Evolutionary conservation across 2,329 filamentous ascomycete genomes (phyloP), one percentile per base, ranked within the genome.

Genomic region (Purpureocillium takamizusanense): DNA sequence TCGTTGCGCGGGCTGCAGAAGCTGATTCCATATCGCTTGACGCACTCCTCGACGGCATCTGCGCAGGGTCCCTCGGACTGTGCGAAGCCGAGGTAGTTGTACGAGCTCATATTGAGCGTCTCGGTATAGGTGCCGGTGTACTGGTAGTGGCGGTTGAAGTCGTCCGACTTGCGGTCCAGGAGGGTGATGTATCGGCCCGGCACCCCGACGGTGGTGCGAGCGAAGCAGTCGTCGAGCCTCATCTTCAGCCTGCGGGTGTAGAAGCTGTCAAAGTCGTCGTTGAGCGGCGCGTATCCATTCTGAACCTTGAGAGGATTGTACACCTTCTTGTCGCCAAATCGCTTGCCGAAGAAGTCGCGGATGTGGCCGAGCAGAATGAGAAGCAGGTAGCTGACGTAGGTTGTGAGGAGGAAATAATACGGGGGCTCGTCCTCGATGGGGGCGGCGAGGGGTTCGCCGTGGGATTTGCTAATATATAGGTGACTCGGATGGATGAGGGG

Each of bases 211-310:
- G 85, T 88, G 11, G 90, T 87, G 36, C 92, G 79, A 50, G 90
- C 84, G 60, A 98, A 98, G 68, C 88, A 95, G 63, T 98, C 92
- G 51, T 97, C 94, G 56, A 98, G 87, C 46, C 92, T 81, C 69
- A 88, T 76, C 72, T 98, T 97, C 56, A 98, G 64, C 44, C 92
- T 76, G 41, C 92, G 79, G 41, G 90, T 86, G 64, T 98, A 98
- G 62, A 98, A 98, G 63, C 90, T 97, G 69, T 98, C 92, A 57
- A 98, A 98, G 62, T 98, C 92, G 53, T 88, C 94, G 63, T 95
- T 97, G 47, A 98, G 73, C 2, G 92, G 88, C 10, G 90, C 92
- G 56, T 95, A 97, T 45, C 92, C 92, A 57, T 95, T 86, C 48
- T 78, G 76, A 29, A 83, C 75, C 57, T 84, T 84, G 53, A 97